phyloP scores from a whole-genome alignment of 805 yeast species.

The Pichia nanzhaoensis region DNA sequence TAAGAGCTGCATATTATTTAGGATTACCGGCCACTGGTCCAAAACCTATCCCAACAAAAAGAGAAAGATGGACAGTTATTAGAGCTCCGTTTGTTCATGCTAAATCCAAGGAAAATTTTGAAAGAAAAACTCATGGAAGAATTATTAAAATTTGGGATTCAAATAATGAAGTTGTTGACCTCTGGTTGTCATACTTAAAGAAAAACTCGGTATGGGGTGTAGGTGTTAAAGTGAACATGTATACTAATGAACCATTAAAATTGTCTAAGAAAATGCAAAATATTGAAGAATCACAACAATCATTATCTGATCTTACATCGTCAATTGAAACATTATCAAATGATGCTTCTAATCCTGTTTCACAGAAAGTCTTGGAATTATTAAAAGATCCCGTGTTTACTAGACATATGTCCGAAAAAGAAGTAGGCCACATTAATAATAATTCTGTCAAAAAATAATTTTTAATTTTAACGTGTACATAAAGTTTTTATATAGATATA shows the following conservation, averaged over 20 bases:
- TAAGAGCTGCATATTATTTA: conserved; percentile 83
- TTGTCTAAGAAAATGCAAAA: conserved; percentile 35
- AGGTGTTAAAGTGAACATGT: conserved; percentile 70
- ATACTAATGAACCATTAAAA: conserved; percentile 44
- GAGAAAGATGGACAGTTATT: conserved; percentile 89
- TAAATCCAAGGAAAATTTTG: conserved; percentile 88
- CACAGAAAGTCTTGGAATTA: conserved; percentile 62
- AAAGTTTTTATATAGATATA: neutral
- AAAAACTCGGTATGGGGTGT: conserved; percentile 78
- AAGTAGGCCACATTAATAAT: conserved; percentile 17
- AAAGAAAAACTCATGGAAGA: conserved; percentile 77
- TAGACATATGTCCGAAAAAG: conserved; percentile 35
- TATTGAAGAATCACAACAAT: conserved; percentile 18
- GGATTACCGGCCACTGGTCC: conserved; percentile 83
- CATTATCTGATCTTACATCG: conserved; percentile 18
- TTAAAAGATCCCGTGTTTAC: conserved; percentile 67
- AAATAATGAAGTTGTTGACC: conserved; percentile 74
- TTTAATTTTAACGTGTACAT: conserved; percentile 4
- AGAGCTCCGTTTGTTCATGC: conserved; percentile 92
- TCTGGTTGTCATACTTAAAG: conserved; percentile 70
- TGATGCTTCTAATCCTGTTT: conserved; percentile 37
- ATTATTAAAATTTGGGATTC: conserved; percentile 75
- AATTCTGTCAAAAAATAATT: conserved; percentile 1
- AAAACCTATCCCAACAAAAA: conserved; percentile 57
- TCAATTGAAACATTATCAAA: conserved; percentile 22